Conservation (phyloP, 1,139 yeast species). For the Candida gigantensis region DNA sequence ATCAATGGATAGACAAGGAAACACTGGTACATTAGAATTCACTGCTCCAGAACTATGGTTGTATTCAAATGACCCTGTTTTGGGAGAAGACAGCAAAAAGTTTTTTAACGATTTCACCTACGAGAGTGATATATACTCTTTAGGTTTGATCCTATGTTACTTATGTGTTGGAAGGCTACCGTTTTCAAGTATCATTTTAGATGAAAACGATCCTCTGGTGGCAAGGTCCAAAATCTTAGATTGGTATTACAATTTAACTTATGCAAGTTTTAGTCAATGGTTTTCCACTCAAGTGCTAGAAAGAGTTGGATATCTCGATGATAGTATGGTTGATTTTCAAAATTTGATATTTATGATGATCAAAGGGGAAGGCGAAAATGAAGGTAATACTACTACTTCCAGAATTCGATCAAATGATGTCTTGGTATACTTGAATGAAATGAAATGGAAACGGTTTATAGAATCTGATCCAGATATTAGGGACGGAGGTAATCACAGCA, state of each 20-base stretch:
- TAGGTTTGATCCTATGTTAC: slow-evolving; percentile 79
- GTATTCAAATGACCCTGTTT: slow-evolving; percentile 25
- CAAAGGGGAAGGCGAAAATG: slow-evolving; percentile 23
- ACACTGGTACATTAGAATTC: slow-evolving; percentile 84
- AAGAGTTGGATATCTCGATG: slow-evolving; percentile 11
- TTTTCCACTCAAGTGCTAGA: slow-evolving; percentile 16
- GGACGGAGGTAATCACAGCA: too few relatives aligned
- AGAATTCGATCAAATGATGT: slow-evolving; percentile 20
- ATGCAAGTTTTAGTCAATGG: slow-evolving; percentile 28
- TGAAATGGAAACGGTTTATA: slow-evolving; percentile 20
- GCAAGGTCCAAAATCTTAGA: slow-evolving; percentile 27
- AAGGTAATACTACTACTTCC: slow-evolving; percentile 2
- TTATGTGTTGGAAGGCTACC: slow-evolving; percentile 74
- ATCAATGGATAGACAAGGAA: slow-evolving; percentile 47
- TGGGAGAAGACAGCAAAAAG: slow-evolving; percentile 18
- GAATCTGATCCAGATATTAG: slow-evolving; percentile 1
- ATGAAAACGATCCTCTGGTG: slow-evolving; percentile 37
- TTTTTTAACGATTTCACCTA: slow-evolving; percentile 57
- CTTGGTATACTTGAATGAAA: slow-evolving; percentile 21
- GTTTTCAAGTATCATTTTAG: slow-evolving; percentile 30
- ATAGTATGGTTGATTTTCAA: slow-evolving; percentile 22
- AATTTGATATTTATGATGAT: slow-evolving; percentile 33
- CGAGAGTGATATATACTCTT: slow-evolving; percentile 75
- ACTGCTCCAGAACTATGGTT: slow-evolving; percentile 80
- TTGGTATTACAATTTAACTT: slow-evolving; percentile 31